Evolutionary conservation across 2,329 filamentous ascomycete genomes (phyloP).

Genomic region (Ceratocystis cubensis): DNA sequence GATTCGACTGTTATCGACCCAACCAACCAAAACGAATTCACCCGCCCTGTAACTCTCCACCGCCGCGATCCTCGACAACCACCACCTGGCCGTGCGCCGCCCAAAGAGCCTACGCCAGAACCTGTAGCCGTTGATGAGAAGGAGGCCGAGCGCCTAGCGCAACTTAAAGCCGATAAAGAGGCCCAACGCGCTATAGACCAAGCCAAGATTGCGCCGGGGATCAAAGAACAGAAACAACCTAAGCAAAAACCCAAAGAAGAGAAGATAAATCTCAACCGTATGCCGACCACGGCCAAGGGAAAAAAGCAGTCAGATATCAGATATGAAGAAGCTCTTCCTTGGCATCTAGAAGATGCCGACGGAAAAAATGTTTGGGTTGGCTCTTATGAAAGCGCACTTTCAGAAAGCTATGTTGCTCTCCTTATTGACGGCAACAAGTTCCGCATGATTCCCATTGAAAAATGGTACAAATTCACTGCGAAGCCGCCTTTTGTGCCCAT

Average conservation of each 20-base stretch:
- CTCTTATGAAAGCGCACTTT: slow-evolving; percentile 78
- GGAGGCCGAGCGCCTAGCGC: slow-evolving; percentile 53
- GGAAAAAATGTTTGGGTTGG: slow-evolving; percentile 91
- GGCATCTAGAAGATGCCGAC: slow-evolving; percentile 94
- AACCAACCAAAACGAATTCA: slow-evolving; percentile 62
- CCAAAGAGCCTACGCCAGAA: slow-evolving; percentile 35
- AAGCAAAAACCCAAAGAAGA: slow-evolving; percentile 63
- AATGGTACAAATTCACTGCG: slow-evolving; percentile 80
- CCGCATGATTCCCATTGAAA: slow-evolving; percentile 81
- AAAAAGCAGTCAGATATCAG: slow-evolving; percentile 61
- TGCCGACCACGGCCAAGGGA: slow-evolving; percentile 67
- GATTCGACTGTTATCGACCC: slow-evolving; percentile 54
- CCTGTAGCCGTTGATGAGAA: slow-evolving; percentile 40
- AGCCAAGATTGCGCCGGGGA: slow-evolving; percentile 82
- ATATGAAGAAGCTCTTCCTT: slow-evolving; percentile 90
- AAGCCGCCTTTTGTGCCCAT: slow-evolving; percentile 69
- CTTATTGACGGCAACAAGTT: slow-evolving; percentile 59
- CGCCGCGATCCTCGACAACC: slow-evolving; percentile 70
- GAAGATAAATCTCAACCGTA: slow-evolving; percentile 74
- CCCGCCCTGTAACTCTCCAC: slow-evolving; percentile 76
- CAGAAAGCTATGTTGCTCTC: slow-evolving; percentile 70
- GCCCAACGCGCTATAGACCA: slow-evolving; percentile 76
- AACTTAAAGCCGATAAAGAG: slow-evolving; percentile 64
- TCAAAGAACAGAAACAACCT: slow-evolving; percentile 43
- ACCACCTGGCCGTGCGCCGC: slow-evolving; percentile 50